A percentile compares a stretch with the other conserved stretches of the same genome.
Evolutionary conservation across 345 rosid genomes (phyloP).

Genomic region (Gossypium raimondii): DNA sequence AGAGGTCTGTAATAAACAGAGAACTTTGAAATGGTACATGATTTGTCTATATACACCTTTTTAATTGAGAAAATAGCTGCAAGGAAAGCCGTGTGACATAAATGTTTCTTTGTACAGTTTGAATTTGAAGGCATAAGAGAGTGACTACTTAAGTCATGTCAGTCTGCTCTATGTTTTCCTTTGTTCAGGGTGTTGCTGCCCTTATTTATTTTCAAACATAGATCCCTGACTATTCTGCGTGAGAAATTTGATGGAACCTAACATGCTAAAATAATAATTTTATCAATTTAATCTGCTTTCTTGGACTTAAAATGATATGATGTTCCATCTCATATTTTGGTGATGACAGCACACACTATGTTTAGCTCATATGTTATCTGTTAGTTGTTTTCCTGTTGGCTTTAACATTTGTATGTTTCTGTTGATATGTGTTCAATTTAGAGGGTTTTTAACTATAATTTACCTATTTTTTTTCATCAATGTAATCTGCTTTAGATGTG

Average conservation of each 20-base stretch:
- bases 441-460: background rate
- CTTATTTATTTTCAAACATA: background rate
- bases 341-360: background rate
- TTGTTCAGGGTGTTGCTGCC: background rate
- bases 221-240: background rate
- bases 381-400: background rate
- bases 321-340: background rate
- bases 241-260: background rate
- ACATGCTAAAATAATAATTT: background rate
- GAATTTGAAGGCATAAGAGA: background rate
- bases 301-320: background rate
- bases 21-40: background rate
- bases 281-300: background rate
- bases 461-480: background rate
- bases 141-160: background rate
- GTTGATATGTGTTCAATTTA: background rate
- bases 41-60: background rate
- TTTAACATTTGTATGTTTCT: background rate
- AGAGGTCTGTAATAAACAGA: constrained; percentile 2
- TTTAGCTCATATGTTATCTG: background rate
- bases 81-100: constrained; percentile 16
- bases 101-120: background rate
- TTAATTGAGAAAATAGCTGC: background rate
- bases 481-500: background rate
- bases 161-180: background rate